Percentiles rank a stretch among this genome's conserved stretches.
Evolutionary conservation across 2,329 filamentous ascomycete genomes (phyloP).

Genomic region (Macrophomina pseudophaseolina): DNA sequence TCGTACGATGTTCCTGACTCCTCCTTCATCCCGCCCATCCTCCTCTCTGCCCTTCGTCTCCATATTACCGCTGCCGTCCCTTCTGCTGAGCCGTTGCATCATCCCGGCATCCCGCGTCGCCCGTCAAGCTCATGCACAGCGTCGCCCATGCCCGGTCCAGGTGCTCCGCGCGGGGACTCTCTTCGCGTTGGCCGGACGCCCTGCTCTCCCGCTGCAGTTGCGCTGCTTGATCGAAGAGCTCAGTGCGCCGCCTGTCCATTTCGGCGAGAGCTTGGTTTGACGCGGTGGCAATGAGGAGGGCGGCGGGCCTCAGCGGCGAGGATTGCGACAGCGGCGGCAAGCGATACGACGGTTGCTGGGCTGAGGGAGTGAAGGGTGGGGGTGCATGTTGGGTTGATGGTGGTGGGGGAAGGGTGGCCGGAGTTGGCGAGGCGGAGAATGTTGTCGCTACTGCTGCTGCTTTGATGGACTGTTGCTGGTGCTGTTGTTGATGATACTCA

Average conservation of each 20-base stretch:
- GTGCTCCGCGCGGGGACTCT: neutral
- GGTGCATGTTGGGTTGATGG: neutral
- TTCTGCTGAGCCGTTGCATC: neutral
- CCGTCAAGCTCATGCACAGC: neutral
- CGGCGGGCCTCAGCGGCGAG: neutral
- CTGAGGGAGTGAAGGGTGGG: neutral
- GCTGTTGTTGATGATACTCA: neutral
- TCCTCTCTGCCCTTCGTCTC: too few species aligned
- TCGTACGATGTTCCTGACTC: too few species aligned
- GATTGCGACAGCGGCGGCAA: neutral
- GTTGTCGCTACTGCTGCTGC: neutral
- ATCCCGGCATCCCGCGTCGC: neutral
- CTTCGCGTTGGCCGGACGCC: neutral
- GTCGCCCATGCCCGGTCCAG: conserved; percentile 1
- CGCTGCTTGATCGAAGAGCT: neutral
- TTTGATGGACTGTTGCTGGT: too few species aligned
- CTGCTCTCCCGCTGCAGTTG: neutral
- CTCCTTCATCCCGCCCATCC: too few species aligned
- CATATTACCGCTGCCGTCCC: too few species aligned
- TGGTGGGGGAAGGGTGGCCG: neutral
- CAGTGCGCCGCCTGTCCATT: neutral
- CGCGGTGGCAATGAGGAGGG: neutral
- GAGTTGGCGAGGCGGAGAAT: neutral
- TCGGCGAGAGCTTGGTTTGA: neutral
- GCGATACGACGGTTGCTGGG: neutral